These are phyloP conservation scores for Hordeum marinum DNA, from an alignment of 176 grass and related monocot genomes.

Conservation along the genomic window DNA sequence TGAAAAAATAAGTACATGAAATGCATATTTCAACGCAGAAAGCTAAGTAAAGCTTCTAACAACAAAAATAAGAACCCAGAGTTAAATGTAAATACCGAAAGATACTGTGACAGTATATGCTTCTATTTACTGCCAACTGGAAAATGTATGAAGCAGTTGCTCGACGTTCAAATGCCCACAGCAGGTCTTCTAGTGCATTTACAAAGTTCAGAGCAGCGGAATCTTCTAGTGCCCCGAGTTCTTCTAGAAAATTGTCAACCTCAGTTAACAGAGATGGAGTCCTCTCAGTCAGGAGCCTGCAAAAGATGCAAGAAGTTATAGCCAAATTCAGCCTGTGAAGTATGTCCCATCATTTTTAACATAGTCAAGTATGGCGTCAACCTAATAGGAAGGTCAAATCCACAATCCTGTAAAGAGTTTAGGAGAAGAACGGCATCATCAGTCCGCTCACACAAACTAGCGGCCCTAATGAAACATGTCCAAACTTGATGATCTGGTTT, in stretches of 20 bases:
- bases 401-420: conserved; percentile 58
- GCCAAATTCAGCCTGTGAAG: not conserved
- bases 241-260: conserved; percentile 51
- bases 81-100: conserved; percentile 57
- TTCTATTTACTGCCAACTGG: conserved; percentile 76
- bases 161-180: conserved; percentile 88
- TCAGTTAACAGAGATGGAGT: conserved; percentile 45
- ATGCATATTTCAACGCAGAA: not conserved
- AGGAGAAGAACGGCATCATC: conserved; percentile 73
- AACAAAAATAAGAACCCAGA: not conserved
- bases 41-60: not conserved
- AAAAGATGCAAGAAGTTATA: conserved; percentile 32
- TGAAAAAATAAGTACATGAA: not conserved
- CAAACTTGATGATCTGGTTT: conserved; percentile 90
- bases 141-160: conserved; percentile 87
- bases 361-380: conserved; percentile 22
- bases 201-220: conserved; percentile 83
- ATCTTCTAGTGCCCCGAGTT: conserved; percentile 51
- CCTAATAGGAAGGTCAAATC: conserved; percentile 92
- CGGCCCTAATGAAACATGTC: conserved; percentile 91
- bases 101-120: conserved; percentile 60
- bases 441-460: conserved; percentile 79
- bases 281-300: conserved; percentile 67
- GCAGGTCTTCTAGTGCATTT: conserved; percentile 86
- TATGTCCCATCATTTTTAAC: conserved; percentile 7